phyloP scores from a whole-genome alignment of 2,329 filamentous ascomycete genomes.

The Didymellaceae sp. region DNA sequence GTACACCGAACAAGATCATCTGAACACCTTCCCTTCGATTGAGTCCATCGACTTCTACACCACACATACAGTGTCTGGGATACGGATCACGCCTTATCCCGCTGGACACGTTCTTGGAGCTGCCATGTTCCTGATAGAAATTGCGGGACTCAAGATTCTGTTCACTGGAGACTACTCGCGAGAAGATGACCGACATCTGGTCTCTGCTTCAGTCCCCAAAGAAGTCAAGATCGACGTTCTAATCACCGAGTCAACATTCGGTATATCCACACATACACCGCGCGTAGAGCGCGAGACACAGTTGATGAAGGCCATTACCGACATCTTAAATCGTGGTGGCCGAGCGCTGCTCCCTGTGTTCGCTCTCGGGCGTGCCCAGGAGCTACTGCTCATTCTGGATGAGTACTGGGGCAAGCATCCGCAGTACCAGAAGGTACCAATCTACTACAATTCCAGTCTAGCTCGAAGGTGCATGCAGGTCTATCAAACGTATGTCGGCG shows the following conservation, averaged over 20 bases:
- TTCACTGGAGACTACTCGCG: slow-evolving; percentile 98
- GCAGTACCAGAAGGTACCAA: slow-evolving; percentile 88
- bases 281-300: slow-evolving; percentile 89
- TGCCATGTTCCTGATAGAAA: slow-evolving; percentile 98
- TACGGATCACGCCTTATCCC: slow-evolving; percentile 95
- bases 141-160: slow-evolving; percentile 93
- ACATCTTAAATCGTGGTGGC: slow-evolving; percentile 87
- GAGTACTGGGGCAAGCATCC: slow-evolving; percentile 94
- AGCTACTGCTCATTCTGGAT: slow-evolving; percentile 90
- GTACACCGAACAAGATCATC: slow-evolving; percentile 94
- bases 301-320: slow-evolving; percentile 93
- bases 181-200: slow-evolving; percentile 92
- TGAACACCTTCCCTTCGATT: slow-evolving; percentile 91
- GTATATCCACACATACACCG: slow-evolving; percentile 91
- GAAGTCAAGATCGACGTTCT: slow-evolving; percentile 93
- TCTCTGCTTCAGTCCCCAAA: slow-evolving; percentile 88
- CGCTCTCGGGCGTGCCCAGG: slow-evolving; percentile 90
- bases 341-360: slow-evolving; percentile 95
- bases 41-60: slow-evolving; percentile 99
- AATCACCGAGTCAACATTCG: slow-evolving; percentile 97
- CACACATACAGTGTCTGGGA: slow-evolving; percentile 94
- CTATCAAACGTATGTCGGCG: slow-evolving; percentile 96
- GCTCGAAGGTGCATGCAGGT: slow-evolving; percentile 98
- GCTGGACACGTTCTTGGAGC: slow-evolving; percentile 97
- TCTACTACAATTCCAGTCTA: slow-evolving; percentile 96